These are phyloP conservation scores for Tylopilus cervinicoccineus DNA, from an alignment of 768 basidiomycete species.

Conservation along the genomic window DNA sequence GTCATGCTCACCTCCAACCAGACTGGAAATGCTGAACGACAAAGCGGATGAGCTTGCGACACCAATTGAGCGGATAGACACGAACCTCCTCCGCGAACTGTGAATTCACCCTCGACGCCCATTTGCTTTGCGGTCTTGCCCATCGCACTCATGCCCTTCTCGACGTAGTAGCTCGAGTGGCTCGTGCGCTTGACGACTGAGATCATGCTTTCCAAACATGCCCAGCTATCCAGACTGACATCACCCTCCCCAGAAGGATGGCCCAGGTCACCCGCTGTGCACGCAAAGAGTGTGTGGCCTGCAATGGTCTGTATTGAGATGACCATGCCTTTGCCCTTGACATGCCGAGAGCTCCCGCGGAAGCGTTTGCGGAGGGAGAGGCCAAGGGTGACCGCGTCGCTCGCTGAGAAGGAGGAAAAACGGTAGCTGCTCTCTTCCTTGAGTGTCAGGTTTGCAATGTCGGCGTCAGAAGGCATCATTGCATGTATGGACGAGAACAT, in stretches of 20 bases:
- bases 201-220: conserved; percentile 74
- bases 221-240: conserved; percentile 80
- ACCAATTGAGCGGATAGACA: conserved; percentile 5
- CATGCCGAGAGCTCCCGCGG: conserved; percentile 63
- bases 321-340: conserved; percentile 76
- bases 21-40: conserved; percentile 69
- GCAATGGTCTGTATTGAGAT: conserved; percentile 77
- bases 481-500: conserved; percentile 66
- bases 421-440: conserved; percentile 66
- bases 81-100: conserved; percentile 76
- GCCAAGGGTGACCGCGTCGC: conserved; percentile 77
- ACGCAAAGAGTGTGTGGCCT: conserved; percentile 76
- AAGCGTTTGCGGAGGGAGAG: conserved; percentile 84
- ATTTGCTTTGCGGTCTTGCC: conserved; percentile 71
- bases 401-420: conserved; percentile 69
- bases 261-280: conserved; percentile 80
- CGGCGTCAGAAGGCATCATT: conserved; percentile 65
- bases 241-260: conserved; percentile 62
- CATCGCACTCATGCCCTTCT: conserved; percentile 83
- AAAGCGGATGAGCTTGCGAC: conserved; percentile 1
- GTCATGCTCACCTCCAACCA: conserved; percentile 64
- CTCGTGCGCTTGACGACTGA: conserved; percentile 75
- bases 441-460: conserved; percentile 68
- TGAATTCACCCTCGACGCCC: conserved; percentile 61
- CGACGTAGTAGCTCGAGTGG: conserved; percentile 82